Conservation (phyloP, 257 asterid genomes). For the Rauvolfia tetraphylla region DNA sequence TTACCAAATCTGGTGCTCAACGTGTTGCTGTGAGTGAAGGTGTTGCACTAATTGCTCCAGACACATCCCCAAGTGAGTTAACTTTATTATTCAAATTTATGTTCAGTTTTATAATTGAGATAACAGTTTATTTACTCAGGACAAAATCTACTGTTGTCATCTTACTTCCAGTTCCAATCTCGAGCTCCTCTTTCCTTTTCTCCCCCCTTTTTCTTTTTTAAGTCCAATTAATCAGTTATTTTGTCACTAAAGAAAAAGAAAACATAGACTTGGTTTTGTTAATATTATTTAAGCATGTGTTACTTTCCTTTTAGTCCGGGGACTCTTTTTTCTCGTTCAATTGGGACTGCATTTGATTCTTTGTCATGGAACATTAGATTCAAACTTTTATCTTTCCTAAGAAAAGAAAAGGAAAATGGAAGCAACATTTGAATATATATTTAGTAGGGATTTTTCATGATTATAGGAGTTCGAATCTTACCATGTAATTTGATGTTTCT, state of each 20-base stretch:
- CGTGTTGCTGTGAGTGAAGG: constrained; percentile 85
- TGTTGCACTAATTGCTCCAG: constrained; percentile 66
- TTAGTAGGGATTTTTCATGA: background rate
- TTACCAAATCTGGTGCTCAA: constrained; percentile 89
- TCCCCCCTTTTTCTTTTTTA: too few relatives aligned
- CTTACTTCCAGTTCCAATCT: background rate
- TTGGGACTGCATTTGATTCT: background rate
- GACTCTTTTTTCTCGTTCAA: background rate
- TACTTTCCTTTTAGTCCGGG: background rate
- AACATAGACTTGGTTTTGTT: background rate
- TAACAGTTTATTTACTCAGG: background rate
- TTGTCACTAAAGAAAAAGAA: too few relatives aligned
- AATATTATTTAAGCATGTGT: background rate
- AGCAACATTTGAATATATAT: background rate
- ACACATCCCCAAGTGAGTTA: constrained; percentile 89
- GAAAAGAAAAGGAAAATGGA: background rate
- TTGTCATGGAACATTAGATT: background rate
- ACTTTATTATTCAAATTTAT: background rate
- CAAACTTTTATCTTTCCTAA: background rate
- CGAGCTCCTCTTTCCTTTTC: too few relatives aligned
- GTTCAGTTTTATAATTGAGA: background rate
- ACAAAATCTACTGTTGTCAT: background rate
- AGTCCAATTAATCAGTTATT: background rate
- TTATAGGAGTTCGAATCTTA: background rate
- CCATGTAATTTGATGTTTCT: constrained; percentile 11